Conservation (phyloP, 2,329 filamentous ascomycete genomes). For the Microthyrium microscopicum region DNA sequence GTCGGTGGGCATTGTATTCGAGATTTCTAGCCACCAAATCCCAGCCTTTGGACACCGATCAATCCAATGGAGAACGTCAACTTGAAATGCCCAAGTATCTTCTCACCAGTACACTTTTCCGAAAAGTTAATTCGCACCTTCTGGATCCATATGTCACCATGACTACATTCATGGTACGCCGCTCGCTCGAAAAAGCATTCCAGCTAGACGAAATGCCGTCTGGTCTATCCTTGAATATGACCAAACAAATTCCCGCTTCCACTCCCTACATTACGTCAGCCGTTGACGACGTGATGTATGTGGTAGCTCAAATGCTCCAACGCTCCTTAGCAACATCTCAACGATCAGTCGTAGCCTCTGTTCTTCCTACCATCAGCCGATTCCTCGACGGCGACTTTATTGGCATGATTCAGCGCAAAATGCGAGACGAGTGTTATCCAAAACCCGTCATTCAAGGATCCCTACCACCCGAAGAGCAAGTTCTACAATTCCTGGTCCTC, state of each 20-base stretch:
- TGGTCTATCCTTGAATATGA: conserved; percentile 61
- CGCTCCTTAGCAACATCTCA: conserved; percentile 78
- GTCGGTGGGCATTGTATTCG: conserved; percentile 81
- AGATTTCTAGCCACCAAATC: conserved; percentile 75
- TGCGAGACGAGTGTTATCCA: conserved; percentile 91
- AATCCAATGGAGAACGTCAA: conserved; percentile 16
- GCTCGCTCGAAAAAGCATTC: conserved; percentile 94
- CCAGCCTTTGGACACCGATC: conserved; percentile 10
- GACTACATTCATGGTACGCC: conserved; percentile 91
- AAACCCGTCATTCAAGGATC: conserved; percentile 61
- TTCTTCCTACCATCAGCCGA: conserved; percentile 61
- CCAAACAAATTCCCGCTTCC: conserved; percentile 55
- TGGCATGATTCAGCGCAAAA: conserved; percentile 92
- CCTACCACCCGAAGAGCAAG: conserved; percentile 71
- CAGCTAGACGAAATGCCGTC: conserved; percentile 80
- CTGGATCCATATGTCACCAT: conserved; percentile 73
- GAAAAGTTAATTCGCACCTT: conserved; percentile 61
- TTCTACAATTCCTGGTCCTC: conserved; percentile 77
- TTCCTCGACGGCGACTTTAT: conserved; percentile 83
- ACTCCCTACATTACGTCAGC: conserved; percentile 86
- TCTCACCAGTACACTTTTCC: conserved; percentile 58
- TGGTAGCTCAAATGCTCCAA: conserved; percentile 81
- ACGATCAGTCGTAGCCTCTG: conserved; percentile 55
- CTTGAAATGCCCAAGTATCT: conserved; percentile 53
- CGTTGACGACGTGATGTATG: conserved; percentile 98